A percentile compares a stretch with the other conserved stretches of the same genome.
Conservation (phyloP, 2,329 filamentous ascomycete genomes). For the Fusarium citri region DNA sequence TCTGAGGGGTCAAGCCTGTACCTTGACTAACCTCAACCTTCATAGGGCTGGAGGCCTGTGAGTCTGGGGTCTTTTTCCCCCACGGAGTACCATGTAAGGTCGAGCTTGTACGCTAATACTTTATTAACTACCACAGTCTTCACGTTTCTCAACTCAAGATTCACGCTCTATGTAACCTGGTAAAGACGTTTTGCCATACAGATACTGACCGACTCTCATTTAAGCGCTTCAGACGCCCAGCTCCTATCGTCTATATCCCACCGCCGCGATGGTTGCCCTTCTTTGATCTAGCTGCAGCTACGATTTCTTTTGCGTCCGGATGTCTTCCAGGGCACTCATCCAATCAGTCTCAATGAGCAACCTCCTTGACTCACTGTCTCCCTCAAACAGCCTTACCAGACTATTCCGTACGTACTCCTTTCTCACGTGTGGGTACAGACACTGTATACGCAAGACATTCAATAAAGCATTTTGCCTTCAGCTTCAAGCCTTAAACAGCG, state of each 20-base stretch:
- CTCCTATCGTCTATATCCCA: not conserved
- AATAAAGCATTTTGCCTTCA: not conserved
- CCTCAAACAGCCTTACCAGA: not conserved
- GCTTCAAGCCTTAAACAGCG: conserved; percentile 13
- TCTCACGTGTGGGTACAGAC: not conserved
- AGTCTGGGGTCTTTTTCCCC: conserved; percentile 13
- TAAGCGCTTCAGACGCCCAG: conserved; percentile 9
- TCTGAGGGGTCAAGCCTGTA: not conserved
- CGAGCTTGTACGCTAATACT: not conserved
- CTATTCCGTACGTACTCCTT: not conserved
- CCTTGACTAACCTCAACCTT: not conserved
- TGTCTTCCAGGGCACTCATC: not conserved
- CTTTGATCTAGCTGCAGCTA: conserved; percentile 10
- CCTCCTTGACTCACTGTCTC: not conserved
- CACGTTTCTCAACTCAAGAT: conserved; percentile 1
- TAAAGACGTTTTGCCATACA: not conserved
- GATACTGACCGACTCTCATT: not conserved
- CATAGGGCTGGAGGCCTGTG: conserved; percentile 24
- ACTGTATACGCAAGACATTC: conserved; percentile 9
- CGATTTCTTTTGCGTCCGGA: not conserved
- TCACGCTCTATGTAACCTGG: not conserved
- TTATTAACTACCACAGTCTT: conserved; percentile 3
- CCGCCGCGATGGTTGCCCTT: not conserved
- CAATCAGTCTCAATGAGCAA: conserved; percentile 9
- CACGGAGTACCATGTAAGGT: conserved; percentile 2